Percentiles rank a stretch among this genome's conserved stretches.
Conservation (phyloP, 495 filamentous ascomycete genomes). For the Talaromyces wortmannii region DNA sequence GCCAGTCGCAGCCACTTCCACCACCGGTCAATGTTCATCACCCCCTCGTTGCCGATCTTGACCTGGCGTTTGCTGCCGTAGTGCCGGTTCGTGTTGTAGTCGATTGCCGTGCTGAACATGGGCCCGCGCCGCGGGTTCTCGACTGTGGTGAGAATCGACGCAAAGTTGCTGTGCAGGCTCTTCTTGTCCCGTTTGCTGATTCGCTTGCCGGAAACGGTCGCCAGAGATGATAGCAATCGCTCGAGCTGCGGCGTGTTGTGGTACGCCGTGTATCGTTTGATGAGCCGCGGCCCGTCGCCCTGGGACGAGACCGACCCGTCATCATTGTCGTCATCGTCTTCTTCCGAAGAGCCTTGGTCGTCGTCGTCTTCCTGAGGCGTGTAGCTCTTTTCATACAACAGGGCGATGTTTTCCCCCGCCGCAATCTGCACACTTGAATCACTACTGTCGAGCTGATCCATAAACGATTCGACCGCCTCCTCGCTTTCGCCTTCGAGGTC, state of each 20-base stretch:
- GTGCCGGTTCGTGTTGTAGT: conserved; percentile 62
- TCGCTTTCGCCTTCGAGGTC: conserved; percentile 71
- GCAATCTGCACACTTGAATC: conserved; percentile 75
- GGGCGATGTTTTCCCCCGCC: conserved; percentile 83
- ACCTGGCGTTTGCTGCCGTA: conserved; percentile 76
- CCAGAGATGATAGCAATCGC: conserved; percentile 43
- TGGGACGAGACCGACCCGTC: conserved; percentile 29
- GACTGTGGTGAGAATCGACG: conserved; percentile 77
- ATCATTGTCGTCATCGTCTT: conserved; percentile 44
- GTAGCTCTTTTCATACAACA: conserved; percentile 81
- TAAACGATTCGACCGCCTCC: conserved; percentile 73
- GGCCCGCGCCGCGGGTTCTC: conserved; percentile 71
- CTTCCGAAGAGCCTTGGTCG: conserved; percentile 34
- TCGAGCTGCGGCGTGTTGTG: conserved; percentile 49
- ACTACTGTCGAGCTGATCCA: conserved; percentile 79
- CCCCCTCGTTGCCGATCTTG: conserved; percentile 61
- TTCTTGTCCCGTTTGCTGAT: conserved; percentile 77
- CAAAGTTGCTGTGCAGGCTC: conserved; percentile 68
- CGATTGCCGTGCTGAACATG: conserved; percentile 62
- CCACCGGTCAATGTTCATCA: conserved; percentile 83
- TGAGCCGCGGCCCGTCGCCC: conserved; percentile 47
- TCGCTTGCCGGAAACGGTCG: conserved; percentile 56
- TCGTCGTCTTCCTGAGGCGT: conserved; percentile 54
- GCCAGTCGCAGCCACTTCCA: conserved; percentile 78
- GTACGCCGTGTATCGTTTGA: conserved; percentile 54